Conservation (phyloP, 345 rosid species). For the Microthlaspi erraticum region DNA sequence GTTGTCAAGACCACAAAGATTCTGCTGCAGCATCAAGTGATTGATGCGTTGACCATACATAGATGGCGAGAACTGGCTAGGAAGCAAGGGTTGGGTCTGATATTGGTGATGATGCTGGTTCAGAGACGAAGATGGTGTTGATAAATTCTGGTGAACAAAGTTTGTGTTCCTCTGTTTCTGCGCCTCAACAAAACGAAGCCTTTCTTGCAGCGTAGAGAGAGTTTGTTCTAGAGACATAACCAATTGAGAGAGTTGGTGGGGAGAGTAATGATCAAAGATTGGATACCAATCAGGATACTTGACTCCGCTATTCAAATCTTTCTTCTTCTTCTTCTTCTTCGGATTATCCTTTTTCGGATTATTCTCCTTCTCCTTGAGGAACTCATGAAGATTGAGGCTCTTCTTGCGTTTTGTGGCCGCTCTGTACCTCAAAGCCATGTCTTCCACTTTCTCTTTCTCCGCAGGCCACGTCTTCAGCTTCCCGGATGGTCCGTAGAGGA, state of each 20-base stretch:
- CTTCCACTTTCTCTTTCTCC: background rate
- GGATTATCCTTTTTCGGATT: no score
- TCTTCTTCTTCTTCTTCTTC: background rate
- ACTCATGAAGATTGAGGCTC: no score
- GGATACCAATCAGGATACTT: background rate
- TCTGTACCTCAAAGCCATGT: background rate
- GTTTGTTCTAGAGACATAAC: background rate
- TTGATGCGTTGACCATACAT: background rate
- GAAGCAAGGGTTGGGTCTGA: constrained; percentile 4
- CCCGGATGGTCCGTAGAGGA: background rate
- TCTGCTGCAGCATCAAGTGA: no score
- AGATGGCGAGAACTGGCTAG: constrained; percentile 15
- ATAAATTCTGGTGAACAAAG: background rate
- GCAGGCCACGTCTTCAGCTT: background rate
- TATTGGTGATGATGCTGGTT: constrained; percentile 5
- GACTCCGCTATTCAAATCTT: background rate
- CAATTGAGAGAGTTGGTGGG: background rate
- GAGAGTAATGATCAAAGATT: constrained; percentile 18
- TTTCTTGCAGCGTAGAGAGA: background rate
- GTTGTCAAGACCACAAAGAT: no score
- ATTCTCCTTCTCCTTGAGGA: background rate
- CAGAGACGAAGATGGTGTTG: background rate
- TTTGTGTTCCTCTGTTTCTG: background rate
- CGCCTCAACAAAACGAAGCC: background rate
- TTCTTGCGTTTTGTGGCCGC: no score